Conservation (phyloP, 768 basidiomycete species). For the Calocybe indica region DNA sequence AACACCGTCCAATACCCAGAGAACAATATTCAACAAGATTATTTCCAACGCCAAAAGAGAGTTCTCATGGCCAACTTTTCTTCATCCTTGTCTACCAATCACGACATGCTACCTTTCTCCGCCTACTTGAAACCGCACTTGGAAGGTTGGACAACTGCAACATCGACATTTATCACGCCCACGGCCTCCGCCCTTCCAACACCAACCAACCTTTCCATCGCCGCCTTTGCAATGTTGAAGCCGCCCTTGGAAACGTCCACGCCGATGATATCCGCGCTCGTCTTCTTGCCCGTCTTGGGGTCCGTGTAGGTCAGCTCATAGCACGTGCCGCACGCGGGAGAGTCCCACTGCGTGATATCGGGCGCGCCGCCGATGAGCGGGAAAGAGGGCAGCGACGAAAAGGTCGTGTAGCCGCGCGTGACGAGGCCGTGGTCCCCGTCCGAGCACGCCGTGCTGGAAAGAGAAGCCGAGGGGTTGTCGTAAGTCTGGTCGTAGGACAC, state of each 20-base stretch:
- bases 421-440: slow-evolving; percentile 40
- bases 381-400: slow-evolving; percentile 42
- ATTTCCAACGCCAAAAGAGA: too few relatives aligned
- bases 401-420: slow-evolving; percentile 32
- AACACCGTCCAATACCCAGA: too few relatives aligned
- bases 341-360: slow-evolving; percentile 39
- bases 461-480: slow-evolving; percentile 35
- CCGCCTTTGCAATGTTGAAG: slow-evolving; percentile 18
- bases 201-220: slow-evolving; percentile 22
- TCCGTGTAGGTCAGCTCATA: slow-evolving; percentile 41
- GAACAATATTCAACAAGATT: too few relatives aligned
- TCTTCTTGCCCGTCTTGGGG: slow-evolving; percentile 10
- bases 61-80: too few relatives aligned
- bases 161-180: not conserved
- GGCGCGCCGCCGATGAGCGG: slow-evolving; percentile 46
- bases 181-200: slow-evolving; percentile 5
- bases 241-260: slow-evolving; percentile 32
- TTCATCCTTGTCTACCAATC: too few relatives aligned
- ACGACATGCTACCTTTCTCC: too few relatives aligned
- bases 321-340: slow-evolving; percentile 45
- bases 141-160: too few relatives aligned
- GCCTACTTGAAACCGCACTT: too few relatives aligned
- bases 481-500: slow-evolving; percentile 43
- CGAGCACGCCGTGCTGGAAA: slow-evolving; percentile 41
- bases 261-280: slow-evolving; percentile 35